A percentile compares a stretch with the other conserved stretches of the same genome.
phyloP scores from a whole-genome alignment of 495 filamentous ascomycete genomes.

The Friedmanniomyces endolithicus region DNA sequence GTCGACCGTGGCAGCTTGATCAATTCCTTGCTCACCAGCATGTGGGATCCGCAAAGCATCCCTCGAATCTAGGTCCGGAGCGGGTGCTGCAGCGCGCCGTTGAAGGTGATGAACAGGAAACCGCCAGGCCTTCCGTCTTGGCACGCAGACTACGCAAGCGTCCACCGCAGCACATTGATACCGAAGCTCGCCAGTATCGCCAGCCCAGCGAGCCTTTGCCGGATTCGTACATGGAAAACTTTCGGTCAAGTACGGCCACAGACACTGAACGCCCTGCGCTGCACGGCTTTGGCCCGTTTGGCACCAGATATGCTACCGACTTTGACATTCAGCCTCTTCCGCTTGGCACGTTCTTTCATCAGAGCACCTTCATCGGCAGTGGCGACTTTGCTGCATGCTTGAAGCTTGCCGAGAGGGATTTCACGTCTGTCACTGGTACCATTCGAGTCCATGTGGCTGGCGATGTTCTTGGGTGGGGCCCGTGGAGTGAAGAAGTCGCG shows the following conservation, averaged over 20 bases:
- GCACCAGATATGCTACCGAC: constrained; percentile 56
- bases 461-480: constrained; percentile 17
- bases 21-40: neutral
- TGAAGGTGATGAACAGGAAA: too few relatives aligned
- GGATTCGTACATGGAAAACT: neutral
- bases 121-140: neutral
- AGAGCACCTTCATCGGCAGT: constrained; percentile 62
- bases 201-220: constrained; percentile 30
- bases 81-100: neutral
- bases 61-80: neutral
- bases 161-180: constrained; percentile 22
- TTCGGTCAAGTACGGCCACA: neutral
- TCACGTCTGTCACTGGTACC: constrained; percentile 26
- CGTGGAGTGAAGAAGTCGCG: constrained; percentile 27
- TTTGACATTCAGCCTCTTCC: constrained; percentile 61
- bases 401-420: constrained; percentile 32
- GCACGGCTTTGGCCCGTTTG: constrained; percentile 42
- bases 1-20: constrained; percentile 1
- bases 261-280: constrained; percentile 28
- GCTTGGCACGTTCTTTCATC: constrained; percentile 60
- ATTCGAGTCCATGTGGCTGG: constrained; percentile 15
- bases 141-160: constrained; percentile 22
- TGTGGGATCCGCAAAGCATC: neutral
- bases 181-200: constrained; percentile 24
- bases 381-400: constrained; percentile 41